These are phyloP conservation scores for Dendryphion nanum DNA, from an alignment of 2,329 filamentous ascomycete species.

Conservation along the genomic window DNA sequence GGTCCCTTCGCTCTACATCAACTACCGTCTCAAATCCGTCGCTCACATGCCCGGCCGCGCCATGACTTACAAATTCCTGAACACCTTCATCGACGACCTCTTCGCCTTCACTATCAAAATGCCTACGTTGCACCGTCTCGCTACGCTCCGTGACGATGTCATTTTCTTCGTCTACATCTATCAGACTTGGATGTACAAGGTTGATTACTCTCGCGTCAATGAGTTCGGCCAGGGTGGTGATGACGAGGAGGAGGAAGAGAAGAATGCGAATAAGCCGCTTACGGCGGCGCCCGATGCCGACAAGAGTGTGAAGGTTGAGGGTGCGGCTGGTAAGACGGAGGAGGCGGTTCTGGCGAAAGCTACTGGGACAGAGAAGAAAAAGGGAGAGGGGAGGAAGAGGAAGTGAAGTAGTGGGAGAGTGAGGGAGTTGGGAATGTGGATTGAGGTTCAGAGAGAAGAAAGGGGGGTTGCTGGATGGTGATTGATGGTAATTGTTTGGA, in stretches of 20 bases:
- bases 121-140: conserved; percentile 88
- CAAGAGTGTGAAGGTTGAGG: conserved; percentile 22
- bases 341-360: conserved; percentile 19
- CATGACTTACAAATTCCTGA: conserved; percentile 97
- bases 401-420: too few relatives aligned
- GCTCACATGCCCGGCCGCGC: conserved; percentile 96
- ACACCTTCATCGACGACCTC: conserved; percentile 98
- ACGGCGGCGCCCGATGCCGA: conserved; percentile 32
- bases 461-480: too few relatives aligned
- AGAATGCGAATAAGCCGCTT: conserved; percentile 44
- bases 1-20: conserved; percentile 97
- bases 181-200: conserved; percentile 87
- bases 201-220: conserved; percentile 90
- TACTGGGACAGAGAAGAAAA: conserved; percentile 31
- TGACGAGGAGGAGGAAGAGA: conserved; percentile 61
- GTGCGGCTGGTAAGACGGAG: neutral
- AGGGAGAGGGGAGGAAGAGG: conserved; percentile 4
- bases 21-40: conserved; percentile 87
- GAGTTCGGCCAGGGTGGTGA: conserved; percentile 99
- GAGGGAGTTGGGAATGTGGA: too few relatives aligned
- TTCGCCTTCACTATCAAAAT: conserved; percentile 99
- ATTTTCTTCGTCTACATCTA: conserved; percentile 99
- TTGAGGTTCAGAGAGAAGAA: too few relatives aligned
- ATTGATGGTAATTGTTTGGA: too few relatives aligned
- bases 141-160: conserved; percentile 89